These are phyloP conservation scores for Populus euphratica DNA, from an alignment of 345 rosid genomes.

Conservation along the genomic window DNA sequence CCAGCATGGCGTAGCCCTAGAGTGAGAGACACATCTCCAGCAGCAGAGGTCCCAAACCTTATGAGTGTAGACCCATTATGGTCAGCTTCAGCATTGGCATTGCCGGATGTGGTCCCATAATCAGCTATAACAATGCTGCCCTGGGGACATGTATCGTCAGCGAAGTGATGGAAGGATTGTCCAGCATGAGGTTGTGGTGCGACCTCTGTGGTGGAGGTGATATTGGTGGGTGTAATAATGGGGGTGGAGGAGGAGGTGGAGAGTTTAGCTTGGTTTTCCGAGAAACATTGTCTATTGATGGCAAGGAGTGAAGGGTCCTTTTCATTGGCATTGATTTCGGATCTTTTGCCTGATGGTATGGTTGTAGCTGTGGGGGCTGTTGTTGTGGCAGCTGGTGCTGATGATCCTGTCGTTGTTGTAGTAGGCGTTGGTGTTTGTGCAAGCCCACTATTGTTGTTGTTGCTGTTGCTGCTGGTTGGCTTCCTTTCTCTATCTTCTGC, in stretches of 20 bases:
- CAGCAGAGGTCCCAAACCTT: constrained; percentile 67
- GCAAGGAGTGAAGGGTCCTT: constrained; percentile 59
- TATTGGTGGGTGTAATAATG: background rate
- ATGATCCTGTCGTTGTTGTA: constrained; percentile 21
- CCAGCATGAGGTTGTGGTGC: constrained; percentile 9
- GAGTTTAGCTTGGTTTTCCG: constrained; percentile 46
- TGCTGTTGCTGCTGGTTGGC: constrained; percentile 26
- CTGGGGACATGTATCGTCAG: constrained; percentile 38
- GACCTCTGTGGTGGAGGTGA: constrained; percentile 15
- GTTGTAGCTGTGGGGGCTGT: constrained; percentile 24
- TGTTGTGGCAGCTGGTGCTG: constrained; percentile 25
- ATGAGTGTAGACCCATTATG: constrained; percentile 42
- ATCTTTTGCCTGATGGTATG: constrained; percentile 47
- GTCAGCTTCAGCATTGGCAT: constrained; percentile 21
- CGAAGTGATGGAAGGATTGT: constrained; percentile 30
- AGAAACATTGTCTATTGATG: constrained; percentile 47
- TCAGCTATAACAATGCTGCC: constrained; percentile 34
- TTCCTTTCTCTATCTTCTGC: constrained; percentile 35
- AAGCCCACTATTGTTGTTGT: constrained; percentile 20
- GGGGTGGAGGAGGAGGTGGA: constrained; percentile 22
- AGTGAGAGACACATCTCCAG: constrained; percentile 89
- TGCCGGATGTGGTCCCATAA: constrained; percentile 38
- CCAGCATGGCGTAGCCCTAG: constrained; percentile 92
- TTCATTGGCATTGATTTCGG: constrained; percentile 61
- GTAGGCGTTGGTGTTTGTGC: constrained; percentile 44